Evolutionary conservation across 345 rosid genomes (phyloP), one percentile per base, ranked within the genome.

Genomic region (Populus davidiana): DNA sequence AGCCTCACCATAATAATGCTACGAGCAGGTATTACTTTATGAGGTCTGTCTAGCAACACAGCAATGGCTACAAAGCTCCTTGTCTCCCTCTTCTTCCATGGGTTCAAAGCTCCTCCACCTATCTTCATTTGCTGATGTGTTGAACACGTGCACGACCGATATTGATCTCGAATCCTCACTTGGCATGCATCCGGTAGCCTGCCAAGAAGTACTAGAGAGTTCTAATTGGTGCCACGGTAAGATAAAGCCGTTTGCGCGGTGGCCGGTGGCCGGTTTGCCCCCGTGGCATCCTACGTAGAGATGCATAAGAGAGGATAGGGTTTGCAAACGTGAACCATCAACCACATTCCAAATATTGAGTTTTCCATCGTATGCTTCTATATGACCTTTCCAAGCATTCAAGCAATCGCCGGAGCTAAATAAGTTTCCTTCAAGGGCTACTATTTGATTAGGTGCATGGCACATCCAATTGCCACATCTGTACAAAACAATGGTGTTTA

Each of bases 401-500:
- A 88, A 76, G 67, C 90, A 88, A 47, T 90, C 93, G 0, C 89
- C 91, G 0, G 89, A 87, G 80, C 89, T 90, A 67, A 85, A 87
- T 5, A 87, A 70, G 68, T 52, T 81, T 10, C 72, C 84, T 17
- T 79, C 52, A 27, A 87, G 75, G 0, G 62, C 81, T 3, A 85
- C 88, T 25, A 87, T 87, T 67, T 86, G 90, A 74, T 89, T 85
- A 4, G 94, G 92, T 18, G n/a, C n/a, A n/a, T n/a, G 90, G 94
- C 0, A 87, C 79, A 20, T 90, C 92, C 5, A 88, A 33, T 35
- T 85, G 89, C 94, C 92, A 88, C 94, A 90, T 27, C 1, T n/a
- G n/a, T n/a, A n/a, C n/a, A n/a, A 27, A 27, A 27, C 27, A 27
- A 27, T 27, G 27, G 27, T 27, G 27, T 1, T 1, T 27, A 27